Evolutionary conservation across 2,329 filamentous ascomycete genomes (phyloP), one percentile per base, ranked within the genome.

Genomic region (Monilinia fructigena): DNA sequence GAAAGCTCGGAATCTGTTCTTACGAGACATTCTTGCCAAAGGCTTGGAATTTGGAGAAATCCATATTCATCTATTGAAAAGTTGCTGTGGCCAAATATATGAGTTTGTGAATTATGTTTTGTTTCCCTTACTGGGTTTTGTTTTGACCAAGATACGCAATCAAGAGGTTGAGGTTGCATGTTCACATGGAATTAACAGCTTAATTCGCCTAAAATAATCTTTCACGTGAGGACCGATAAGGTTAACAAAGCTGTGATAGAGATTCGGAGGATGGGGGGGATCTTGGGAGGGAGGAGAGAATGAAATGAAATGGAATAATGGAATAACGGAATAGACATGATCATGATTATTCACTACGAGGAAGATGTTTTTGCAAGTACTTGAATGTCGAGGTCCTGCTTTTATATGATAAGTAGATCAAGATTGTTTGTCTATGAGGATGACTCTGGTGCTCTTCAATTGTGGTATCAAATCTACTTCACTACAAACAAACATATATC

Each of bases 21-120:
- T 79, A 89, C 86, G 83, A 85, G 76, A 91, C 82, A 79, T 85
- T 89, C 83, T 90, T 90, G 75, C 88, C 86, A 75, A 90, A 89
- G 69, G 86, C 85, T 75, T 85, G 82, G 72, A 91, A 82, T 78
- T 89, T 89, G 77, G 63, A 65, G 55, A 65, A 60, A 61, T 90
- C 87, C 88, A 91, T 91, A 23, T 61, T 74, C 67, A 56, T 52
- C 14, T 48, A 8, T 23, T 60, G 28, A 48, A 35, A 18, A 31
- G 10, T 16, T 31, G 50, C 50, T 26, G 45, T 26, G 16, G 12
- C 16, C 14, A 35, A 16, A 61, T 50, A 61, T 40, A 50, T 23
- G 42, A n/a, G 47, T n/a, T 60, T 26, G 56, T 18, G 31, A 12
- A 23, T 50, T 48, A 16, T 48, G 56, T 16, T 48, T 60, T 35